Percentiles rank a stretch among this genome's conserved stretches.
phyloP scores from a whole-genome alignment of 2,329 filamentous ascomycete species.

The Rhynchosporium agropyri region DNA sequence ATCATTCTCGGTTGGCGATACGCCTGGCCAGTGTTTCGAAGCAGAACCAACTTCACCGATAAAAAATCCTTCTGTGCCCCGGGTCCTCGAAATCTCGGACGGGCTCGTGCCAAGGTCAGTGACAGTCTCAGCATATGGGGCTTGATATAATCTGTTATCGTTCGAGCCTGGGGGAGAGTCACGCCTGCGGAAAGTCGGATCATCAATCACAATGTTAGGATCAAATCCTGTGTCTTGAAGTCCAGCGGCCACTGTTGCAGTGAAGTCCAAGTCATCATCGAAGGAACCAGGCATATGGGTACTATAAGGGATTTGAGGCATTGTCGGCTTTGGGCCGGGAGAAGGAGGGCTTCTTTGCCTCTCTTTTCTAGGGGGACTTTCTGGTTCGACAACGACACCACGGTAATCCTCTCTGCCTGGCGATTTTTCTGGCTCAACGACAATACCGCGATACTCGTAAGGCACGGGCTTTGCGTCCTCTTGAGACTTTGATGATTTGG shows the following conservation, averaged over 20 bases:
- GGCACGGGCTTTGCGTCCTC: conserved; percentile 23
- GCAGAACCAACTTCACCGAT: conserved; percentile 52
- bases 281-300: conserved; percentile 66
- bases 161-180: conserved; percentile 65
- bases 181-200: conserved; percentile 64
- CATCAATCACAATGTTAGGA: conserved; percentile 68
- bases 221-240: conserved; percentile 71
- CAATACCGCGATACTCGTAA: conserved; percentile 39
- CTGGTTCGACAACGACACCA: conserved; percentile 35
- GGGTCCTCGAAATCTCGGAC: conserved; percentile 23
- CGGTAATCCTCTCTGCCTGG: conserved; percentile 29
- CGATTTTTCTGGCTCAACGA: conserved; percentile 33
- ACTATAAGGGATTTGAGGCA: conserved; percentile 40
- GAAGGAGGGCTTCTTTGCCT: conserved; percentile 49
- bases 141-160: conserved; percentile 51
- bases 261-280: conserved; percentile 68
- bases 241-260: conserved; percentile 69
- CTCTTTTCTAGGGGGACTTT: conserved; percentile 29
- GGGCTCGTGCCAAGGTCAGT: conserved; percentile 45
- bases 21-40: conserved; percentile 44
- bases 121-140: conserved; percentile 53
- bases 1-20: conserved; percentile 43
- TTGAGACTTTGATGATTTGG: conserved; percentile 29
- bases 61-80: conserved; percentile 46
- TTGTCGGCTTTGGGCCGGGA: conserved; percentile 58